Percentiles rank a stretch among this genome's conserved stretches.
These are phyloP conservation scores for Pugionium dolabratum DNA, from an alignment of 345 rosid species.

Conservation along the genomic window DNA sequence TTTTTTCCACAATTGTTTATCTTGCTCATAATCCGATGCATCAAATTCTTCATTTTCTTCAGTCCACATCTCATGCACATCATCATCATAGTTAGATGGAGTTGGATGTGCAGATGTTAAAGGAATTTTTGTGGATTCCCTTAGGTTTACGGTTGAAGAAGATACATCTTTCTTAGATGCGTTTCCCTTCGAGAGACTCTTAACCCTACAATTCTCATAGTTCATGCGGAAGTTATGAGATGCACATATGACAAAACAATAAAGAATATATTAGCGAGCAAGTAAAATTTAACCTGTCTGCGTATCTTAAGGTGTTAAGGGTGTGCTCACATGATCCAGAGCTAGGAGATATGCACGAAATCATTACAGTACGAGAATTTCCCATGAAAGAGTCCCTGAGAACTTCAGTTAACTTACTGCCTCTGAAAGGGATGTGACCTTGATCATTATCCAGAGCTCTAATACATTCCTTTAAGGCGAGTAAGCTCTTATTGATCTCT, in stretches of 20 bases:
- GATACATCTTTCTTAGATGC: constrained; percentile 77
- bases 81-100: constrained; percentile 67
- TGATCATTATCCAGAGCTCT: constrained; percentile 99
- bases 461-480: constrained; percentile 95
- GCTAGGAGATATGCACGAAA: constrained; percentile 97
- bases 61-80: constrained; percentile 67
- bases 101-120: constrained; percentile 60
- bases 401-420: constrained; percentile 96
- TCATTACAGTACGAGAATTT: constrained; percentile 97
- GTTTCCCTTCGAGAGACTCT: constrained; percentile 94
- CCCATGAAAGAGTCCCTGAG: constrained; percentile 98
- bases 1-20: constrained; percentile 68
- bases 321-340: constrained; percentile 99
- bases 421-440: constrained; percentile 98
- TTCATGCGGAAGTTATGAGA: constrained; percentile 11
- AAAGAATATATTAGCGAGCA: neutral
- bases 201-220: constrained; percentile 61
- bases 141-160: constrained; percentile 67
- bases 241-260: constrained; percentile 1
- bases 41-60: constrained; percentile 80
- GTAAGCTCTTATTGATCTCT: constrained; percentile 96
- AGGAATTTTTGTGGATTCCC: constrained; percentile 73
- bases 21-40: constrained; percentile 73
- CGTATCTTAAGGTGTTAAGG: constrained; percentile 95
- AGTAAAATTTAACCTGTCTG: constrained; percentile 72